These are phyloP conservation scores for Parastagonospora nodorum DNA, from an alignment of 2,329 filamentous ascomycete genomes.

Conservation along the genomic window DNA sequence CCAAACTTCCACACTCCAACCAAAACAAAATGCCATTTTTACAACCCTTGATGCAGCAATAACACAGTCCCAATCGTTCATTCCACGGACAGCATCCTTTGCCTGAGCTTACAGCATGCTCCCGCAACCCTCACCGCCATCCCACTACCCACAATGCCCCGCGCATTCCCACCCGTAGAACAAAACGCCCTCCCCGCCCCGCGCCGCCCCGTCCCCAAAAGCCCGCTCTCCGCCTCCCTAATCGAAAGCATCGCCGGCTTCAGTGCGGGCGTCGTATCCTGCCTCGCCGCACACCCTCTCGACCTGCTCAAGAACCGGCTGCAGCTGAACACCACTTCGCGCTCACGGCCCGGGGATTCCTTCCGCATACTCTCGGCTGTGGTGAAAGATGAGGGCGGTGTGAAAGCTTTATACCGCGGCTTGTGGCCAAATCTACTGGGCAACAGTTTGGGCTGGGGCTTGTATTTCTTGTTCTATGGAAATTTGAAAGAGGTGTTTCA, in stretches of 20 bases:
- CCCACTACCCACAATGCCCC: constrained; percentile 49
- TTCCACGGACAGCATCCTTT: neutral
- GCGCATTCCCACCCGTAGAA: constrained; percentile 56
- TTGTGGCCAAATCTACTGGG: constrained; percentile 88
- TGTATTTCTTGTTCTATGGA: constrained; percentile 83
- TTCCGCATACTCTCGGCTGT: constrained; percentile 59
- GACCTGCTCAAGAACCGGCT: constrained; percentile 97
- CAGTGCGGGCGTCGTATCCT: constrained; percentile 83
- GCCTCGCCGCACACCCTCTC: constrained; percentile 85
- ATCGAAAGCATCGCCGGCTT: constrained; percentile 91
- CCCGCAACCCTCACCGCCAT: constrained; percentile 10
- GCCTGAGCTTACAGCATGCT: constrained; percentile 26
- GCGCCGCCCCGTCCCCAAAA: constrained; percentile 33
- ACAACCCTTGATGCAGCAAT: too few relatives aligned
- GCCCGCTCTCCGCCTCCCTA: constrained; percentile 65
- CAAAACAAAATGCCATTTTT: too few relatives aligned
- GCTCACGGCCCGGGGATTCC: constrained; percentile 58
- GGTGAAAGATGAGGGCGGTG: constrained; percentile 58
- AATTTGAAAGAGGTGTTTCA: constrained; percentile 63
- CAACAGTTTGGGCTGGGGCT: constrained; percentile 86
- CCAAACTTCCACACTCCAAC: constrained; percentile 6
- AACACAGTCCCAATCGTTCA: too few relatives aligned
- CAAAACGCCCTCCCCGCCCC: constrained; percentile 35
- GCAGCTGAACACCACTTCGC: constrained; percentile 61
- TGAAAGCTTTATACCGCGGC: constrained; percentile 82